Evolutionary conservation across 2,329 filamentous ascomycete species (phyloP).

Genomic region (Fusarium nisikadoi): DNA sequence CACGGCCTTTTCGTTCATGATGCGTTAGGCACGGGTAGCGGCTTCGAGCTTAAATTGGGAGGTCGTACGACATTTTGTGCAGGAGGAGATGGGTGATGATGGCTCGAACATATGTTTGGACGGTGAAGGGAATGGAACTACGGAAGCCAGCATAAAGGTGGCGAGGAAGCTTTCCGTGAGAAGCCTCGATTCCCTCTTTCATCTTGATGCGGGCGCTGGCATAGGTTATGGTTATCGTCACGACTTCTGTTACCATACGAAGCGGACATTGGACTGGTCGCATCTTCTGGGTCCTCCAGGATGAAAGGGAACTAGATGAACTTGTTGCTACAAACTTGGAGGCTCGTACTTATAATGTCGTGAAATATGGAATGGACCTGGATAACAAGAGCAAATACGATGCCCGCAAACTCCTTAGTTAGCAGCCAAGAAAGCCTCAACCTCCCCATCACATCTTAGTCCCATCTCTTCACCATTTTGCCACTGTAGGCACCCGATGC

Average conservation of each 20-base stretch:
- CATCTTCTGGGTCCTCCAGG: neutral
- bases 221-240: constrained; percentile 2
- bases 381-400: neutral
- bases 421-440: neutral
- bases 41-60: constrained; percentile 6
- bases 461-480: constrained; percentile 20
- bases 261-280: neutral
- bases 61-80: constrained; percentile 21
- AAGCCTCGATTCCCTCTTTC: constrained; percentile 2
- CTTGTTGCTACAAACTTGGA: neutral
- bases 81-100: neutral
- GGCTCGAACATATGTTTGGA: neutral
- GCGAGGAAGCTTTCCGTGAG: constrained; percentile 5
- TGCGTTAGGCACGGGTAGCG: constrained; percentile 8
- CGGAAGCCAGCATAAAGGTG: constrained; percentile 15
- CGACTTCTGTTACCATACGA: neutral
- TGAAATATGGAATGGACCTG: neutral
- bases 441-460: constrained; percentile 1
- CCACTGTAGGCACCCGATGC: constrained; percentile 25
- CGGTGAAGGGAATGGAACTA: constrained; percentile 13
- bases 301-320: neutral
- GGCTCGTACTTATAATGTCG: neutral
- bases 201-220: constrained; percentile 21
- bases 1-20: neutral
- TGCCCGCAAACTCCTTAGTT: neutral